These are phyloP conservation scores for Scutellaria baicalensis DNA, from an alignment of 257 asterid species.

Conservation along the genomic window DNA sequence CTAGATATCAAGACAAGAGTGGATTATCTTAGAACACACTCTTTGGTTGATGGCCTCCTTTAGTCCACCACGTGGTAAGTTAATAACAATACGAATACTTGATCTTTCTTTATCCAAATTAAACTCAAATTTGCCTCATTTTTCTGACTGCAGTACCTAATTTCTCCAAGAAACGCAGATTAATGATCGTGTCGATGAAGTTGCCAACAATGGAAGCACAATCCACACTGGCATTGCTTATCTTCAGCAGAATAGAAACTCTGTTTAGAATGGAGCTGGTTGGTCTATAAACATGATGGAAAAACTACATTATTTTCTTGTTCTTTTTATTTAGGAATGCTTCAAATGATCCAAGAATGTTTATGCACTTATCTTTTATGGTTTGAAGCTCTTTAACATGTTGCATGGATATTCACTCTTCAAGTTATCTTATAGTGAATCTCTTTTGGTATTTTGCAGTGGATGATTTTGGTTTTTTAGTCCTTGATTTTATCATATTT, in stretches of 20 bases:
- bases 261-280: too few relatives aligned
- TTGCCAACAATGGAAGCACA: too few relatives aligned
- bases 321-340: not conserved
- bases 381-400: not conserved
- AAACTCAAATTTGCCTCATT: not conserved
- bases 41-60: conserved; percentile 11
- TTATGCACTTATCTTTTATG: not conserved
- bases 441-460: too few relatives aligned
- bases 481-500: too few relatives aligned
- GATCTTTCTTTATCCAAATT: too few relatives aligned
- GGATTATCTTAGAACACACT: not conserved
- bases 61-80: not conserved
- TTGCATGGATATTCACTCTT: too few relatives aligned
- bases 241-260: too few relatives aligned
- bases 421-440: not conserved
- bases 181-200: not conserved
- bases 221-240: too few relatives aligned
- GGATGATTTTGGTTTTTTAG: too few relatives aligned
- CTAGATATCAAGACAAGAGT: not conserved
- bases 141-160: not conserved
- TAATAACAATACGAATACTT: too few relatives aligned
- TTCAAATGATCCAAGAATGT: not conserved
- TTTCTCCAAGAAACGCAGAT: not conserved
- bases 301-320: too few relatives aligned
- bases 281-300: not conserved